A percentile compares a stretch with the other conserved stretches of the same genome.
Conservation (phyloP, 2,329 filamentous ascomycete genomes). For the Malbranchea zuffiana region DNA sequence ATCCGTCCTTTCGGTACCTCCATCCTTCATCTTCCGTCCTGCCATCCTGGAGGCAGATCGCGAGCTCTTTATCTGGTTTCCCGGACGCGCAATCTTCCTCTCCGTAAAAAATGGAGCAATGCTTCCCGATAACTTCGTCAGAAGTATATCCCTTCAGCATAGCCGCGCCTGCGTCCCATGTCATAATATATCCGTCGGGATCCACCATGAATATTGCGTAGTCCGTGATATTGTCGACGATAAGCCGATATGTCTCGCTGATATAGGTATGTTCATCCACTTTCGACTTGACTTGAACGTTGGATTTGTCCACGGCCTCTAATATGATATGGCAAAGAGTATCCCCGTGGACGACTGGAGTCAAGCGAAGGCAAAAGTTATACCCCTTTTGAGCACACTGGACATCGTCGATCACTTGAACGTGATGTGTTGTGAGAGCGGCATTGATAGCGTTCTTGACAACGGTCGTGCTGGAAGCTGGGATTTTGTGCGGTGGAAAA, state of each 20-base stretch:
- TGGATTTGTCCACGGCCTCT: slow-evolving; percentile 32
- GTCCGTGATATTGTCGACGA: slow-evolving; percentile 51
- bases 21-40: slow-evolving; percentile 50
- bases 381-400: slow-evolving; percentile 6
- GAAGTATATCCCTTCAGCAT: slow-evolving; percentile 46
- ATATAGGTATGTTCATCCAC: slow-evolving; percentile 36
- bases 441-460: slow-evolving; percentile 29
- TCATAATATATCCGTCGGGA: slow-evolving; percentile 43
- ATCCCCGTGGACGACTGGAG: slow-evolving; percentile 35
- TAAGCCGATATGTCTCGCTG: slow-evolving; percentile 49
- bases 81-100: slow-evolving; percentile 39
- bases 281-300: slow-evolving; percentile 17
- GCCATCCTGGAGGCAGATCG: slow-evolving; percentile 44
- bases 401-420: slow-evolving; percentile 28
- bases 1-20: slow-evolving; percentile 49
- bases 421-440: slow-evolving; percentile 27
- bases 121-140: slow-evolving; percentile 46
- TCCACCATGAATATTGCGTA: slow-evolving; percentile 55
- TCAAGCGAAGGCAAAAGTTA: slow-evolving; percentile 19
- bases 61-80: slow-evolving; percentile 44
- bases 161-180: slow-evolving; percentile 49
- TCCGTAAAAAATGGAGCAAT: slow-evolving; percentile 49
- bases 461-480: slow-evolving; percentile 27
- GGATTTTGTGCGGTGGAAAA: slow-evolving; percentile 25
- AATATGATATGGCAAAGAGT: slow-evolving; percentile 34